A percentile compares a stretch with the other conserved stretches of the same genome.
phyloP scores from a whole-genome alignment of 805 yeast species.

The Pichia rugopelliculosa region DNA sequence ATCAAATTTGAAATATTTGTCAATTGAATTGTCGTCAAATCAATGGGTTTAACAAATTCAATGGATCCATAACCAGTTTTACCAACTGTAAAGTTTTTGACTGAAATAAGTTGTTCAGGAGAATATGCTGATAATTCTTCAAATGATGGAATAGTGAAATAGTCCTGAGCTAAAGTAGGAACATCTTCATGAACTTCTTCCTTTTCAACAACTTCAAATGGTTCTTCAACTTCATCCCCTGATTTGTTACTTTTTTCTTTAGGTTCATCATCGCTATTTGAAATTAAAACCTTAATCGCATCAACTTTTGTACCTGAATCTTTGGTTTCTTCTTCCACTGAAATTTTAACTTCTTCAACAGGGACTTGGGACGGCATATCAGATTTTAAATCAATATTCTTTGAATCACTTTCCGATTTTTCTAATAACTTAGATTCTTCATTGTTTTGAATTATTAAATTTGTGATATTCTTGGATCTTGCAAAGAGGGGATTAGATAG shows the following conservation, averaged over 20 bases:
- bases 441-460: constrained; percentile 44
- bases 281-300: neutral
- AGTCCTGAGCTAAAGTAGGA: constrained; percentile 46
- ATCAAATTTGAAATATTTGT: constrained; percentile 62
- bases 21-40: constrained; percentile 60
- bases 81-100: constrained; percentile 67
- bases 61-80: constrained; percentile 70
- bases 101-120: constrained; percentile 54
- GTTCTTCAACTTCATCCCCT: neutral
- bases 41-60: constrained; percentile 75
- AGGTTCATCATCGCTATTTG: neutral
- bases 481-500: constrained; percentile 65
- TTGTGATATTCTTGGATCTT: constrained; percentile 48
- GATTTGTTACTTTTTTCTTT: neutral
- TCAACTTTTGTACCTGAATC: neutral
- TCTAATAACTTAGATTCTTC: constrained; percentile 18
- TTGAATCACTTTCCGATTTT: constrained; percentile 1
- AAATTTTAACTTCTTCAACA: neutral
- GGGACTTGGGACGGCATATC: constrained; percentile 9
- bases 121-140: constrained; percentile 53
- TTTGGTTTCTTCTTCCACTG: neutral
- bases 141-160: constrained; percentile 79
- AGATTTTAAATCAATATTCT: constrained; percentile 29
- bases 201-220: constrained; percentile 1
- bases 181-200: neutral